Evolutionary conservation across 495 filamentous ascomycete genomes (phyloP), one percentile per base, ranked within the genome.

Genomic region (Venustampulla echinocandica): DNA sequence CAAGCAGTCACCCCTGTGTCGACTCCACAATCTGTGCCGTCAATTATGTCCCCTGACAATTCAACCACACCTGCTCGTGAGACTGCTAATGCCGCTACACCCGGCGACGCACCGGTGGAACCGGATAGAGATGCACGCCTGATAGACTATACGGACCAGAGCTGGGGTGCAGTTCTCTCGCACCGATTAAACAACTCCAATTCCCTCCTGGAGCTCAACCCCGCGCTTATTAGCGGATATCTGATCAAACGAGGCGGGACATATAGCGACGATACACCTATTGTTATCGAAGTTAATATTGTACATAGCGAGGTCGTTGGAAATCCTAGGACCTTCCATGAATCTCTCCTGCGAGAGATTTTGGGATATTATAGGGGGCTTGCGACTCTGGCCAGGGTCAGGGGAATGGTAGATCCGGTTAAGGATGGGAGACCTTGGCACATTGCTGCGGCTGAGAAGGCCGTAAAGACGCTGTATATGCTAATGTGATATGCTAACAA

Each of bases 351-450:
- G 21, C 74, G 71, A 54, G 88, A 95, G 50, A 75, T 84, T 44
- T 60, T 95, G 48, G 65, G 62, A n/a, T 79, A 81, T 66, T 95
- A 87, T 63, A 66, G 85, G 32, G 80, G 77, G n/a, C 60, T 97
- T 46, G 80, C 76, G 0, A 77, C 80, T 21, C 67, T 96, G 58
- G 85, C 84, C 20, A 73, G 81, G 44, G 74, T 76, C 21, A 75
- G 81, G 49, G 84, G 85, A 3, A 69, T 84, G 34, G 69, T 78
- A 41, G 76, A 79, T 37, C n/a, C n/a, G n/a, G 78, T 79, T 37
- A 64, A 61, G 19, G 80, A 82, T 47, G 73, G 81, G 0, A 59
- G 89, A 53, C 90, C 90, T 18, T 90, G 85, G 84, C 89, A 96
- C 72, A 71, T 96, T 50, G 83, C 78, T 20, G 84, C 78, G n/a